Evolutionary conservation across 2,329 filamentous ascomycete species (phyloP), one percentile per base, ranked within the genome.

Genomic region (Sporothrix sp.): DNA sequence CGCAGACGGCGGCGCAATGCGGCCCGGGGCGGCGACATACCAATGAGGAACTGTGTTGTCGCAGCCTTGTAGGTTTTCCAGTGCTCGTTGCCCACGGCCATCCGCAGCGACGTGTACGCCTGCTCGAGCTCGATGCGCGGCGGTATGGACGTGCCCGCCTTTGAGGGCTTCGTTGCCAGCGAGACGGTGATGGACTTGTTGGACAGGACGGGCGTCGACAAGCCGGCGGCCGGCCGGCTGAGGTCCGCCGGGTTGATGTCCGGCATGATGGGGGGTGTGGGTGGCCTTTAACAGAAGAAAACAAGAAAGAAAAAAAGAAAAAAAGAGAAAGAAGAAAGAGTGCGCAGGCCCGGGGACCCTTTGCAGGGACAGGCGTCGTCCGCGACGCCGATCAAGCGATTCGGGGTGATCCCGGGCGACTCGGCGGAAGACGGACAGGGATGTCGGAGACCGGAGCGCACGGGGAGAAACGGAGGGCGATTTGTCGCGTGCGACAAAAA

Each of bases 191-290:
- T 72, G 46, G 76, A 70, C 62, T 82, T 82, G 39, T 68, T 71
- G 53, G 76, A 67, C 52, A 83, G 65, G 36, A 79, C 70, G 53
- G 81, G 78, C 5, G 79, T 82, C 40, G 77, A 71, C 50, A 81
- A 71, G 64, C 68, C 74, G 63, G 75, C 65, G 43, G 78, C 68
- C 55, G 78, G 76, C 61, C 79, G 78, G 71, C 79, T 82, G 60
- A 84, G 67, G 57, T 81, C 79, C 70, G 81, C 79, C 61, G 81
- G 81, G 71, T 84, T 81, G 68, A 84, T 84, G 68, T 84, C 81
- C 60, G 80, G 79, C 80, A 84, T 84, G 47, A 30, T 42, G 46
- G 21, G 37, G 21, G 38, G 25, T 44, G 38, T 43, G 35, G n/a
- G n/a, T n/a, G n/a, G n/a, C n/a, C n/a, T n/a, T n/a, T n/a, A n/a